phyloP scores from a whole-genome alignment of 1,284 basidiomycete genomes.

The Xanthoconium separans region DNA sequence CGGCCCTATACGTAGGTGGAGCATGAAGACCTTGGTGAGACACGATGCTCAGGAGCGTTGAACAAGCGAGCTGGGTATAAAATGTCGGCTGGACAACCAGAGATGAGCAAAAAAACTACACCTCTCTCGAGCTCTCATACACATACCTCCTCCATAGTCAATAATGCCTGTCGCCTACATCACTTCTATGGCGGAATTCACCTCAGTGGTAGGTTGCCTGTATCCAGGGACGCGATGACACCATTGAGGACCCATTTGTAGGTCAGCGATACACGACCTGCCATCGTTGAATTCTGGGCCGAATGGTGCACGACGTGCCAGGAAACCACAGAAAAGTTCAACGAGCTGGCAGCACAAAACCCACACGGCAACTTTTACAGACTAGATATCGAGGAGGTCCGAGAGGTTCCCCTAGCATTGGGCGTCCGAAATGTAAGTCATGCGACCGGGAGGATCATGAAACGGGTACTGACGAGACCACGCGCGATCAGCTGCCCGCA shows the following conservation, averaged over 20 bases:
- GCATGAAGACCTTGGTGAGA: slow-evolving; percentile 14
- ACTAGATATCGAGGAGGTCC: slow-evolving; percentile 73
- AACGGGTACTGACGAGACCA: slow-evolving; percentile 12
- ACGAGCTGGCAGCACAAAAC: slow-evolving; percentile 56
- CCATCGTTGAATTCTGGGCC: slow-evolving; percentile 81
- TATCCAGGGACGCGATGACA: neutral
- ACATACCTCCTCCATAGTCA: slow-evolving; percentile 13
- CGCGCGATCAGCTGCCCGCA: slow-evolving; percentile 61
- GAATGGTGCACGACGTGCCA: slow-evolving; percentile 74
- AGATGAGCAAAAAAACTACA: slow-evolving; percentile 19
- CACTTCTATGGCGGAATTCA: slow-evolving; percentile 28
- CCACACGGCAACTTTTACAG: slow-evolving; percentile 64
- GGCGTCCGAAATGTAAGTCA: slow-evolving; percentile 67
- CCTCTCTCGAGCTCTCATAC: slow-evolving; percentile 12
- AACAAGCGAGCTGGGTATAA: slow-evolving; percentile 31
- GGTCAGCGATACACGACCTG: slow-evolving; percentile 59
- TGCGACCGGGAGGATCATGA: slow-evolving; percentile 10
- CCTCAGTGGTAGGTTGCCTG: slow-evolving; percentile 18
- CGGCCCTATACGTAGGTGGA: slow-evolving; percentile 21
- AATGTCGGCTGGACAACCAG: slow-evolving; percentile 9
- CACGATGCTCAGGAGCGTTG: slow-evolving; percentile 19
- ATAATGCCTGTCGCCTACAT: slow-evolving; percentile 26
- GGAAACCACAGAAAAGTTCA: slow-evolving; percentile 77
- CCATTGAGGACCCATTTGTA: slow-evolving; percentile 28
- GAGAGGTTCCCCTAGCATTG: slow-evolving; percentile 58